Percentiles rank a stretch among this genome's conserved stretches.
phyloP scores from a whole-genome alignment of 73 alveolate genomes.

The Paramecium bursaria region DNA sequence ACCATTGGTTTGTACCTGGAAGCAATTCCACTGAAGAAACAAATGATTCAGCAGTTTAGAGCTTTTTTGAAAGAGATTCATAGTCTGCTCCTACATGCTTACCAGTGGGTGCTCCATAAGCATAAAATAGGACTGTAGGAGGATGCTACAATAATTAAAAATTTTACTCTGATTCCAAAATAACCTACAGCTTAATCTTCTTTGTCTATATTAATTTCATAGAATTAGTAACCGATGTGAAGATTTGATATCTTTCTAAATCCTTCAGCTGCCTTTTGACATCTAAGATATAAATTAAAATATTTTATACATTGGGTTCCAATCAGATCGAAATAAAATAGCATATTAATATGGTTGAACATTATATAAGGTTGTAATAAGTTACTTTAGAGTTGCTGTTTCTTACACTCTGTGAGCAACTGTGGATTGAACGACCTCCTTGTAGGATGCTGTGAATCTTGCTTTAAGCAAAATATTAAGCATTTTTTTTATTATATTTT shows the following conservation, averaged over 20 bases:
- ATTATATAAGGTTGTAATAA: background rate
- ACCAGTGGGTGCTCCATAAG: slow-evolving; percentile 8
- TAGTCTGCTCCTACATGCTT: slow-evolving; percentile 40
- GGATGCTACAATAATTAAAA: background rate
- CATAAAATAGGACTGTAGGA: slow-evolving; percentile 34
- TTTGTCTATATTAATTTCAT: slow-evolving; percentile 12
- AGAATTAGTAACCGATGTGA: slow-evolving; percentile 11
- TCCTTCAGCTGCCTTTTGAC: background rate
- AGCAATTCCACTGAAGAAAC: background rate
- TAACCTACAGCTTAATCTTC: slow-evolving; percentile 17
- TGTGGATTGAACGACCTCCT: background rate
- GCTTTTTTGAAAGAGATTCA: background rate
- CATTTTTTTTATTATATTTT: too few relatives aligned
- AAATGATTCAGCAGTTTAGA: background rate
- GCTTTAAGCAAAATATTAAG: background rate
- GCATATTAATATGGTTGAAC: slow-evolving; percentile 26
- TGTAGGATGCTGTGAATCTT: slow-evolving; percentile 33
- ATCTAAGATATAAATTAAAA: background rate
- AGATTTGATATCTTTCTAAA: slow-evolving; percentile 7
- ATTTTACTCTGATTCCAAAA: slow-evolving; percentile 41
- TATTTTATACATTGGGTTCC: slow-evolving; percentile 30
- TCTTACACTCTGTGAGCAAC: slow-evolving; percentile 16
- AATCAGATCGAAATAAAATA: background rate
- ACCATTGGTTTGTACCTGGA: slow-evolving; percentile 44
- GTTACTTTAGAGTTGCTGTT: slow-evolving; percentile 11